phyloP scores from a whole-genome alignment of 306 rosid genomes.

The Spatholobus suberectus region DNA sequence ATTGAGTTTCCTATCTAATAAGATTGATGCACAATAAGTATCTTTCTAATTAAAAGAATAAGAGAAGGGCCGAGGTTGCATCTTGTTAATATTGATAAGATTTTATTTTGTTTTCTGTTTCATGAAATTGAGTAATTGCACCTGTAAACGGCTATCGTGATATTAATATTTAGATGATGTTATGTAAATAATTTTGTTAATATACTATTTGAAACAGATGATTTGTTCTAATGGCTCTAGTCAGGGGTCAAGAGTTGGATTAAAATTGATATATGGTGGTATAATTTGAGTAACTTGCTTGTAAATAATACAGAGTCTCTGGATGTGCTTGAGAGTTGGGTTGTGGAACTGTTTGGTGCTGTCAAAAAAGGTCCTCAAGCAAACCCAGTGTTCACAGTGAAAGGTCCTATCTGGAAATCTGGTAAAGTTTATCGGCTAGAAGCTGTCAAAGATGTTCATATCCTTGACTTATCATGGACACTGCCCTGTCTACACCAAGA shows the following conservation, averaged over 20 bases:
- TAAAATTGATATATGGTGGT: conserved; percentile 31
- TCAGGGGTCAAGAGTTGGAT: conserved; percentile 31
- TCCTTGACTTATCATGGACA: conserved; percentile 83
- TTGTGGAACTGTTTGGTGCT: conserved; percentile 73
- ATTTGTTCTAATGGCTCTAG: conserved; percentile 10
- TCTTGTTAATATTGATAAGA: not conserved
- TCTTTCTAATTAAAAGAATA: conserved; percentile 28
- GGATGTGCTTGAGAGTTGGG: conserved; percentile 93
- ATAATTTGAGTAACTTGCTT: conserved; percentile 26
- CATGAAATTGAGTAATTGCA: not conserved
- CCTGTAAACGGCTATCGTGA: not conserved
- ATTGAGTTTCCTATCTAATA: conserved; percentile 17
- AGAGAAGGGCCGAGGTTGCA: not conserved
- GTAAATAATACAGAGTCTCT: conserved; percentile 75
- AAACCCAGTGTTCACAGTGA: conserved; percentile 64
- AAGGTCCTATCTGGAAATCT: conserved; percentile 83
- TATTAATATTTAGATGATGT: conserved; percentile 13
- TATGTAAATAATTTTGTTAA: conserved; percentile 19
- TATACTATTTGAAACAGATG: conserved; percentile 1
- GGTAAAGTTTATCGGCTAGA: conserved; percentile 83
- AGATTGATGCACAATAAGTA: conserved; percentile 1
- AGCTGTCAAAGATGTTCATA: conserved; percentile 94
- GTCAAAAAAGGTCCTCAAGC: conserved; percentile 69
- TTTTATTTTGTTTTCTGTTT: not conserved
- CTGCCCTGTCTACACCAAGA: conserved; percentile 77